Percentiles rank a stretch among this genome's conserved stretches.
phyloP scores from a whole-genome alignment of 179 eudicot genomes.

The Beta corolliflora region DNA sequence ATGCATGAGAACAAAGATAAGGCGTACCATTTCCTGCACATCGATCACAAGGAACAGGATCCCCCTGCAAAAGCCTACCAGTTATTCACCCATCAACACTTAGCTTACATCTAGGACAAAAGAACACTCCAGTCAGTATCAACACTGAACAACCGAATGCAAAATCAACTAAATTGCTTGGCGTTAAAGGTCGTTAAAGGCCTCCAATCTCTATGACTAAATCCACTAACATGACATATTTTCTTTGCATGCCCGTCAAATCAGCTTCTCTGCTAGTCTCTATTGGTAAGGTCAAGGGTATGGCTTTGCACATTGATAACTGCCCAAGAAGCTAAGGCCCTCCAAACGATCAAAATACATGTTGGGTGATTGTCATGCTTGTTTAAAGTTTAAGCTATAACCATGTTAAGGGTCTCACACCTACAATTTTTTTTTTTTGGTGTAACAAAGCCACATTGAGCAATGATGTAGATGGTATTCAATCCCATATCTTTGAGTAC shows the following conservation, averaged over 20 bases:
- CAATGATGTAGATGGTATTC: too few relatives aligned
- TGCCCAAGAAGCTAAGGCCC: not conserved
- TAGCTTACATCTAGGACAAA: conserved; percentile 12
- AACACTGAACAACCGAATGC: conserved; percentile 6
- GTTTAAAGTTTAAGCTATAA: too few relatives aligned
- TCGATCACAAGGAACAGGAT: conserved; percentile 93
- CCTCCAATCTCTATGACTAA: not conserved
- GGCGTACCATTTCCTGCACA: conserved; percentile 90
- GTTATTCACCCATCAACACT: conserved; percentile 35
- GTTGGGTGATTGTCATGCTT: not conserved
- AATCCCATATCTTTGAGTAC: too few relatives aligned
- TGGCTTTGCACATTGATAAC: too few relatives aligned
- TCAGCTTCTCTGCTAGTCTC: not conserved
- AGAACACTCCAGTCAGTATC: not conserved
- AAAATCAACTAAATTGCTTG: not conserved
- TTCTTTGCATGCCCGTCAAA: not conserved
- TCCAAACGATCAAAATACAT: not conserved
- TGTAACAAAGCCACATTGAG: too few relatives aligned
- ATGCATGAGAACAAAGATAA: not conserved
- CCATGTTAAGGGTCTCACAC: too few relatives aligned
- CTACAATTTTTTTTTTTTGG: too few relatives aligned
- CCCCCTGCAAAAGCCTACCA: conserved; percentile 75
- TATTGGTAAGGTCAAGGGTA: not conserved
- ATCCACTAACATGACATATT: not conserved
- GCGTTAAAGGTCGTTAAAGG: not conserved